Base-by-base conservation (phyloP, 495 filamentous ascomycete genomes). In the Annulohypoxylon bovei region DNA sequence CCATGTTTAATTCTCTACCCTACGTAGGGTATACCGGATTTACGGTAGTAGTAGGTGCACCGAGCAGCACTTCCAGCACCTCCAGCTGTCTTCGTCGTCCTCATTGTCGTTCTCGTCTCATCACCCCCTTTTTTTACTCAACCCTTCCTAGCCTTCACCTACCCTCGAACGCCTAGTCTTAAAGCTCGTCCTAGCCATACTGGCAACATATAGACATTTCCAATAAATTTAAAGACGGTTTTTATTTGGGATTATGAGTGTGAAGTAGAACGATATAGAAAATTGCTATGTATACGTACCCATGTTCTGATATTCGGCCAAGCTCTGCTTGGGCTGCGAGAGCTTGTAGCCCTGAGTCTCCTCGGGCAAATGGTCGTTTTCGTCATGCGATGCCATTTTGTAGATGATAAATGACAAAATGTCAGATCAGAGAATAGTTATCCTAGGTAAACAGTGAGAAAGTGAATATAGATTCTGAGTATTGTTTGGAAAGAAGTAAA, bases 301-400 rank as follows among this genome's bases (percentile, higher is more conserved):
- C 79, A 99, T 89, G 75, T 97, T 82, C 65, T 91, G 82, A 81
- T 97, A 97, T 80, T 97, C 93, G 61, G 93, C 90, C 70, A 99
- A 86, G 65, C 92, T 94, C 87, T 98, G 97, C 89, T 97, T 97
- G 65, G 83, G 83, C 87, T 97, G 93, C 70, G 93, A 93, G 70
- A 98, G 90, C 87, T 95, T 97, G 90, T 96, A 99, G 73, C 95
- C 95, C 83, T 94, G 89, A 64, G 93, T 97, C 78, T 88, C 86
- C 82, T 93, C 89, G 76, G 95, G 92, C 71, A 89, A 79, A 66
- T 97, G 89, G 72, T 99, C 95, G 53, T 97, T 93, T 0, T 97
- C 91, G 73, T 88, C 80, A 59, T 88, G 82, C 71, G 88, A 87
- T 59, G 91, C 81, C 93, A 96, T 96, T 76, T 71, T 74, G 67